Evolutionary conservation across 495 filamentous ascomycete species (phyloP), one percentile per base, ranked within the genome.

Genomic region (Tuber umbilicatum): DNA sequence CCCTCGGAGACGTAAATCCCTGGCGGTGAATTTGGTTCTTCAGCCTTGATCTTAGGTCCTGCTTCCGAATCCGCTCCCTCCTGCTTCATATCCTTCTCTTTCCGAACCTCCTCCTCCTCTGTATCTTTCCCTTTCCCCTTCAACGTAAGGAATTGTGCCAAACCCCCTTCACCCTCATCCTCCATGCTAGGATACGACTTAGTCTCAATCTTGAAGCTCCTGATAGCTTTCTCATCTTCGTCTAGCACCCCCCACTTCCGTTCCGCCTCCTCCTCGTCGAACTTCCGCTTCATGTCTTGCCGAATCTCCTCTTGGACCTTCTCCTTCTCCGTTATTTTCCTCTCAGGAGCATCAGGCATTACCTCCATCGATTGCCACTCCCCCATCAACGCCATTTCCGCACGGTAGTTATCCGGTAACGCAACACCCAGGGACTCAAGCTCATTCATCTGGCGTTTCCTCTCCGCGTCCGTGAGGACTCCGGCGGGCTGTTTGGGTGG

Each of bases 341-440:
- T 81, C 81, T 17, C 55, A 71, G 9, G 81, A 71, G 2, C 83
- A 77, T 23, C 81, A 31, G 39, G 87, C 79, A 23, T 86, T 80
- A 74, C 84, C 83, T 76, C 84, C 79, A 64, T 79, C 73, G 37
- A 91, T 80, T 92, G 87, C 95, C 95, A 99, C 68, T 95, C 91
- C 35, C 95, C 93, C n/a, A 90, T 90, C 85, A 97, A 87, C 6
- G 93, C 93, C 89, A 97, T 90, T 73, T 93, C 91, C 10, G 86
- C 84, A 71, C 93, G 86, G 77, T 90, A 89, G 79, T 94, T 91
- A 41, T 93, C 90, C 17, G 95, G 95, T 45, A 98, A 88, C 27
- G 88, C 88, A 67, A 99, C 89, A 0, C 95, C 95, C 87, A 99
- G 88, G 70, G 91, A 92, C 6, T 90, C 93, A 3, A 99, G 85